A percentile compares a stretch with the other conserved stretches of the same genome.
Evolutionary conservation across 192 early-diverging fungal species (phyloP).

Genomic region (Coemansia sp.): DNA sequence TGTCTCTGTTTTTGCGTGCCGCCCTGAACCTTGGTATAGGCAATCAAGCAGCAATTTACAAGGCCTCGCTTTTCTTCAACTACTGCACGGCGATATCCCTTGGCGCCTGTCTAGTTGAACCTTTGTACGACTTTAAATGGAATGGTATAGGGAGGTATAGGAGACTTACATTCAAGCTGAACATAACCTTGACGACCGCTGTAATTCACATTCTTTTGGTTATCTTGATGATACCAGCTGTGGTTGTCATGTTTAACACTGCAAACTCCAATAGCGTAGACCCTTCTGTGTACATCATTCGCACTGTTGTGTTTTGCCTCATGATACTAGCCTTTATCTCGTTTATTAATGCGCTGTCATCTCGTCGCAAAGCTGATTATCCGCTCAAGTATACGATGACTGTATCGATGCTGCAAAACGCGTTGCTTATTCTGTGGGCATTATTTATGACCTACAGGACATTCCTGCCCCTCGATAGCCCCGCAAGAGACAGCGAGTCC

Average conservation of each 20-base stretch:
- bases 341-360: neutral
- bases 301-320: too few relatives aligned
- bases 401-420: neutral
- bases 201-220: too few relatives aligned
- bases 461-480: too few relatives aligned
- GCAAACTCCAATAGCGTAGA: too few relatives aligned
- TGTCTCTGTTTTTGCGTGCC: conserved; percentile 14
- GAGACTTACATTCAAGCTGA: too few relatives aligned
- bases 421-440: conserved; percentile 17
- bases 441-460: conserved; percentile 16
- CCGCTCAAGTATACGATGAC: neutral
- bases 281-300: too few relatives aligned
- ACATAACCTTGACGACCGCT: too few relatives aligned
- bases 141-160: too few relatives aligned
- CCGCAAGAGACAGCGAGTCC: too few relatives aligned
- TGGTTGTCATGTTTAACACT: too few relatives aligned
- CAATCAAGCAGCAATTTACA: conserved; percentile 5
- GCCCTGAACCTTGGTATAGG: neutral
- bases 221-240: neutral
- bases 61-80: conserved; percentile 18
- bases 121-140: neutral
- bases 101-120: neutral
- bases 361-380: neutral
- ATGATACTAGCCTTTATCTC: too few relatives aligned
- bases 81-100: neutral